Percentiles rank a stretch among this genome's conserved stretches.
phyloP scores from a whole-genome alignment of 2,329 filamentous ascomycete species.

The Penicillium verrucosum region DNA sequence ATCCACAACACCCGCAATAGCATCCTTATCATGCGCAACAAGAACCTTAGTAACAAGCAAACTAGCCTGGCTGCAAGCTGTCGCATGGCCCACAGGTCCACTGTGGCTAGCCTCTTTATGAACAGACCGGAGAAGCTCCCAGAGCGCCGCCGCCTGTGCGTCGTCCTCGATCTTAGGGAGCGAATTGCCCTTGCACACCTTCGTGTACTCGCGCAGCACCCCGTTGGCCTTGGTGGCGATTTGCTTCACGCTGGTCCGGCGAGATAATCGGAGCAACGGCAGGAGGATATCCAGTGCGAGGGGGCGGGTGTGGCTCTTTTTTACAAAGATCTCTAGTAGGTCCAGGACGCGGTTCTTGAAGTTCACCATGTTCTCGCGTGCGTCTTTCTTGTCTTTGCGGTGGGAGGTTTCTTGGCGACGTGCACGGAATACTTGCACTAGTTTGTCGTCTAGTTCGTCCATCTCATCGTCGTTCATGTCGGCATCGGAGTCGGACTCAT shows the following conservation, averaged over 20 bases:
- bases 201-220: slow-evolving; percentile 71
- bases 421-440: slow-evolving; percentile 81
- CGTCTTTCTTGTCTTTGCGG: slow-evolving; percentile 82
- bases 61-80: slow-evolving; percentile 64
- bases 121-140: slow-evolving; percentile 61
- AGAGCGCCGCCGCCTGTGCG: slow-evolving; percentile 42
- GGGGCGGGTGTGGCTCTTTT: slow-evolving; percentile 67
- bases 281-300: slow-evolving; percentile 68
- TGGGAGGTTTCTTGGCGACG: slow-evolving; percentile 65
- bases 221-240: slow-evolving; percentile 69
- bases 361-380: slow-evolving; percentile 82
- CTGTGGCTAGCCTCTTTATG: slow-evolving; percentile 61
- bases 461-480: slow-evolving; percentile 97
- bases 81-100: slow-evolving; percentile 66
- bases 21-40: slow-evolving; percentile 47
- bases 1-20: slow-evolving; percentile 55
- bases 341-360: slow-evolving; percentile 95
- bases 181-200: slow-evolving; percentile 54
- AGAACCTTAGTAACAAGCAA: slow-evolving; percentile 45
- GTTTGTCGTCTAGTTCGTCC: slow-evolving; percentile 79
- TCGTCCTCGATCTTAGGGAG: slow-evolving; percentile 39
- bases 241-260: slow-evolving; percentile 72
- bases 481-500: slow-evolving; percentile 66
- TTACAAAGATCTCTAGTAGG: slow-evolving; percentile 78
- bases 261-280: slow-evolving; percentile 72